A percentile compares a stretch with the other conserved stretches of the same genome.
These are phyloP conservation scores for Sarcomyxa edulis DNA, from an alignment of 768 basidiomycete species.

Conservation along the genomic window DNA sequence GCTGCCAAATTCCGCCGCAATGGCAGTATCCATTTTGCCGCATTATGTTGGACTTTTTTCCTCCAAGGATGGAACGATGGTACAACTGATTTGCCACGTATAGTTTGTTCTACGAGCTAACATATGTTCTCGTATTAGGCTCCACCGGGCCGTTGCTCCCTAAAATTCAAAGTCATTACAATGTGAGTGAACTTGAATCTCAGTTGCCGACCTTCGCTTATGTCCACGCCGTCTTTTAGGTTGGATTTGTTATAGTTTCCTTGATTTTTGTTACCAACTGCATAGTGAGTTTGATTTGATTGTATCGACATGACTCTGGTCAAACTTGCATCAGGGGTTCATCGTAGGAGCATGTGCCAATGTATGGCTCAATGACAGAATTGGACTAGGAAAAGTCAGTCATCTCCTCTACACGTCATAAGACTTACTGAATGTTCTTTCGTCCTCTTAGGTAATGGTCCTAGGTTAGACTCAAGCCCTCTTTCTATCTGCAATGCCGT, in stretches of 20 bases:
- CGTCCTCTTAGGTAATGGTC: slow-evolving; percentile 12
- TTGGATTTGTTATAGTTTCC: slow-evolving; percentile 43
- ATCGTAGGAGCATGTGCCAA: slow-evolving; percentile 41
- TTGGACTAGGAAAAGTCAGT: slow-evolving; percentile 43
- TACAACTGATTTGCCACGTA: slow-evolving; percentile 6
- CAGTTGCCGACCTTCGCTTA: background rate
- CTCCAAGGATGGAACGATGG: slow-evolving; percentile 32
- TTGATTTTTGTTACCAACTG: slow-evolving; percentile 38
- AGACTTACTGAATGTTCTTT: background rate
- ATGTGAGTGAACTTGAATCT: slow-evolving; percentile 12
- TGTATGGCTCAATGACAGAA: slow-evolving; percentile 35
- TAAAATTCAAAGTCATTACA: slow-evolving; percentile 18
- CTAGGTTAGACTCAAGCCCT: slow-evolving; percentile 10
- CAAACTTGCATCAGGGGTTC: slow-evolving; percentile 32
- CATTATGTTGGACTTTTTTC: slow-evolving; percentile 38
- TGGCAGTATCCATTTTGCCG: slow-evolving; percentile 28
- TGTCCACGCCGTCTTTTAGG: slow-evolving; percentile 18
- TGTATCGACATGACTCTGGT: slow-evolving; percentile 1
- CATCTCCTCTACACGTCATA: too few species aligned
- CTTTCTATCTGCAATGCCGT: slow-evolving; percentile 1
- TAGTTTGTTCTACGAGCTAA: background rate
- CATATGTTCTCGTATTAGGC: background rate
- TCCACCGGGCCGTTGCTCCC: slow-evolving; percentile 18
- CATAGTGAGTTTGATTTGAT: slow-evolving; percentile 23
- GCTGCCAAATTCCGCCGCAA: slow-evolving; percentile 3